Evolutionary conservation across 1,139 yeast species (phyloP), one percentile per base, ranked within the genome.

Genomic region (Saccharomyces hybrid): DNA sequence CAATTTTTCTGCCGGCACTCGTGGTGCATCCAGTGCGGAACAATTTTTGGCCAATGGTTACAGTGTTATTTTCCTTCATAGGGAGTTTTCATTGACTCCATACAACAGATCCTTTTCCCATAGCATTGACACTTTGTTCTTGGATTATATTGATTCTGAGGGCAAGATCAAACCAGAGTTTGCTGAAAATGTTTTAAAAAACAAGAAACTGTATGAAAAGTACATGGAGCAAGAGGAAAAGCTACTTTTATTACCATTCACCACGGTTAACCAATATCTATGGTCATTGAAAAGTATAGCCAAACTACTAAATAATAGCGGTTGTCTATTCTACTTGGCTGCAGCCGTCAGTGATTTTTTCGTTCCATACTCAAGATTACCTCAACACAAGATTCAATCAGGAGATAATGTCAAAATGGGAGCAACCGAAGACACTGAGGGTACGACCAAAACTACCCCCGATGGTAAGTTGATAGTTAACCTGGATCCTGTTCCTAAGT

Each of bases 311-410:
- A 78, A 82, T 49, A 70, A 73, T 2, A 73, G 82, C 50, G 82
- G 81, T 3, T 88, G 89, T 0, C 69, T 93, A 49, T 88, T 93
- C 66, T 95, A 86, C 70, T 76, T 93, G 57, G 99, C 99, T 0
- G 99, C 99, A 3, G 99, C 99, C 0, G 99, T 93, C 0, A 88
- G 96, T 4, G 99, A 93, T 70, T 93, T 95, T 71, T 93, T 90
- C 72, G 77, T 93, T 48, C 99, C 99, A 2, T 82, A 81, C 55
- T 84, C 91, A 1, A 78, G 88, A 60, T 76, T 89, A 66, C 95
- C 98, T 1, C 89, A 88, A 64, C 99, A 93, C 71, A 93, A 93
- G 71, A 93, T 93, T 59, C 99, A 95, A 71, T 85, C 95, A 13
- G 85, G 83, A 58, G 82, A 82, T 23, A 79, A 78, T 50, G 51